Percentiles rank a stretch among this genome's conserved stretches.
Evolutionary conservation across 148 eudicot genomes (phyloP).

Genomic region (Rhododendron ferrugineum): DNA sequence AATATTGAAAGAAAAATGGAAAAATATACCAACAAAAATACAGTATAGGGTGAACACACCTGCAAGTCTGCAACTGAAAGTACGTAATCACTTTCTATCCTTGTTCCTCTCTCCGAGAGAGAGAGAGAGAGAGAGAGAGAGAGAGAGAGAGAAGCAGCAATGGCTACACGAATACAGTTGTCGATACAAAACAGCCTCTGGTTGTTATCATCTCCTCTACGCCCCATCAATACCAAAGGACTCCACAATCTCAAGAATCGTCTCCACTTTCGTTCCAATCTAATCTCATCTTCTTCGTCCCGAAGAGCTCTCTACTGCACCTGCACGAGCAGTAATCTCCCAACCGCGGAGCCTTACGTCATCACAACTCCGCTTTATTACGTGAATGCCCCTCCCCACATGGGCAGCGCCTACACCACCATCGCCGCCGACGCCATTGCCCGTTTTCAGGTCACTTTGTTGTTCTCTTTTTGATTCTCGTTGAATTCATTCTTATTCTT

Average conservation of each 20-base stretch:
- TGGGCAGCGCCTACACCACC: conserved; percentile 99
- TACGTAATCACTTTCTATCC: not conserved
- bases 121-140: not conserved
- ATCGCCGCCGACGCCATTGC: conserved; percentile 98
- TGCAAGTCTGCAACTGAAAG: not conserved
- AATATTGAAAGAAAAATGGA: too few species aligned
- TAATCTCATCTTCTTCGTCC: conserved; percentile 16
- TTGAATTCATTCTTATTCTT: not conserved
- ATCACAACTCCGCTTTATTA: conserved; percentile 96
- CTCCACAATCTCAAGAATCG: conserved; percentile 26
- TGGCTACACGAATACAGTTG: conserved; percentile 56
- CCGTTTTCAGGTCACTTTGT: conserved; percentile 68
- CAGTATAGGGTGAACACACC: too few species aligned
- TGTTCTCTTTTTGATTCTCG: not conserved
- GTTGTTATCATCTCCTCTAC: conserved; percentile 18
- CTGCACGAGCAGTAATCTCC: conserved; percentile 21
- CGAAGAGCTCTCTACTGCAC: conserved; percentile 38
- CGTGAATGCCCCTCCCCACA: conserved; percentile 99
- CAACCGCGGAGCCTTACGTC: conserved; percentile 48
- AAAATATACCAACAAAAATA: too few species aligned
- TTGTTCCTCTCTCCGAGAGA: not conserved
- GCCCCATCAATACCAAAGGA: conserved; percentile 21
- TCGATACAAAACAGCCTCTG: conserved; percentile 41
- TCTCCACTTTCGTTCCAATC: conserved; percentile 17
- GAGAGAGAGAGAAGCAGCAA: conserved; percentile 11